Base-by-base conservation (phyloP, 2,329 filamentous ascomycete genomes). In the Hymenoscyphus infarciens region DNA sequence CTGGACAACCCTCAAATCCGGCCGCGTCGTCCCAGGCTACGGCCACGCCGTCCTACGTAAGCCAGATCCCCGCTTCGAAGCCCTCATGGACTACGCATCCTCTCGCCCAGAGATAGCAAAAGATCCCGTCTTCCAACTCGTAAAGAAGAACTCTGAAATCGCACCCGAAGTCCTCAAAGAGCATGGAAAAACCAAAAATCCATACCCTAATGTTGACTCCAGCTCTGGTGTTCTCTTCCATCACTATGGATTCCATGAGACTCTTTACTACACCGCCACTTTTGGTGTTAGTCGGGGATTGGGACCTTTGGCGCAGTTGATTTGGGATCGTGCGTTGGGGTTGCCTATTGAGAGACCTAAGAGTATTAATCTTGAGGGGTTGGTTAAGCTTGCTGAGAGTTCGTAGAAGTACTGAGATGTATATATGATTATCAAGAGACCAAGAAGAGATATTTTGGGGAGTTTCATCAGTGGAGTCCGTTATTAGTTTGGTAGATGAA, bases 111-210 rank as follows among this genome's bases (percentile, higher is more conserved):
- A 94, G 71, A 97, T 99, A 66, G 87, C 91, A 53, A 79, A 83
- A 56, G 90, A 98, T 76, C 92, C 94, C 1, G 88, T 98, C 66
- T 98, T 97, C 87, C 86, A 92, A 77, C 87, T 99, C 11, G 94
- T 99, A 61, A 90, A 93, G 84, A 88, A 90, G 80, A 98, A 96
- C 81, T 92, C 89, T 68, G 89, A 92, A 73, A 89, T 99, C 67
- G 95, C 95, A 0, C 95, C 95, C 16, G 85, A 86, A 59, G 95
- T 99, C 22, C 83, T 99, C 71, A 95, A 87, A 72, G 87, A 97
- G 80, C 95, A 99, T 75, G 95, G 95, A 77, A 98, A 97, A 88
- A 97, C 92, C 69, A 96, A 96, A 84, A 97, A 97, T 80, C 92
- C 95, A 1, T 96, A 94, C 79, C 95, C 95, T 68, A 99, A 99